phyloP scores from a whole-genome alignment of 805 yeast genomes.

The Cyberlindnera samutprakarnensis region DNA sequence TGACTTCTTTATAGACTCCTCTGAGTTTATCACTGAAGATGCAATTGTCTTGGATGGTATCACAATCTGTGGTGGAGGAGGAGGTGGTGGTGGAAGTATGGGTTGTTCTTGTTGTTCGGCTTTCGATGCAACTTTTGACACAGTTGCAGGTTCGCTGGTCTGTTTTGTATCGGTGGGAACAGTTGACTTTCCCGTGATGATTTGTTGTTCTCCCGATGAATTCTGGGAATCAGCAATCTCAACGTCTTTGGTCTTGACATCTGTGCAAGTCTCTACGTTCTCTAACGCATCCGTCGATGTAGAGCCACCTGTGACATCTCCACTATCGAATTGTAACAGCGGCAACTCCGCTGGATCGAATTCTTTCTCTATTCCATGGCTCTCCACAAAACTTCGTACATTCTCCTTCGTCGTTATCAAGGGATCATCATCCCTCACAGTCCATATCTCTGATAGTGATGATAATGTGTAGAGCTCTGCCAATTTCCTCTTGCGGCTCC shows the following conservation, averaged over 20 bases:
- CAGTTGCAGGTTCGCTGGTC: not conserved
- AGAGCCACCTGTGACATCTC: conserved; percentile 1
- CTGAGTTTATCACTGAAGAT: not conserved
- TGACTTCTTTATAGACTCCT: not conserved
- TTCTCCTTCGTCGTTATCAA: conserved; percentile 31
- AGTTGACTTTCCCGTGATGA: not conserved
- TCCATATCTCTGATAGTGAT: conserved; percentile 36
- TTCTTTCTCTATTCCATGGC: conserved; percentile 44
- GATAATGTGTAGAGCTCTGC: conserved; percentile 57
- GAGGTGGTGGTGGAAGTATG: not conserved
- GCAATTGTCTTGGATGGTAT: not conserved
- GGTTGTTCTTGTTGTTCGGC: not conserved
- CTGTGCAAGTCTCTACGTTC: not conserved
- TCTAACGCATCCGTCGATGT: not conserved
- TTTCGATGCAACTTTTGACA: not conserved
- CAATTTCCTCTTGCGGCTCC: conserved; percentile 47
- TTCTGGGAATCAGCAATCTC: not conserved
- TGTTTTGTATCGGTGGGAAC: not conserved
- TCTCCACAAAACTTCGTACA: conserved; percentile 38
- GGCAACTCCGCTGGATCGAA: conserved; percentile 27
- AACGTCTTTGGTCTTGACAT: not conserved
- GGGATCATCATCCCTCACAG: conserved; percentile 28
- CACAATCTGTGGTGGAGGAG: not conserved
- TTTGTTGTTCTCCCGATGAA: not conserved
- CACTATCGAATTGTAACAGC: conserved; percentile 3